Evolutionary conservation across 495 filamentous ascomycete genomes (phyloP).

Genomic region (Pseudoneurospora amorphoporcata): DNA sequence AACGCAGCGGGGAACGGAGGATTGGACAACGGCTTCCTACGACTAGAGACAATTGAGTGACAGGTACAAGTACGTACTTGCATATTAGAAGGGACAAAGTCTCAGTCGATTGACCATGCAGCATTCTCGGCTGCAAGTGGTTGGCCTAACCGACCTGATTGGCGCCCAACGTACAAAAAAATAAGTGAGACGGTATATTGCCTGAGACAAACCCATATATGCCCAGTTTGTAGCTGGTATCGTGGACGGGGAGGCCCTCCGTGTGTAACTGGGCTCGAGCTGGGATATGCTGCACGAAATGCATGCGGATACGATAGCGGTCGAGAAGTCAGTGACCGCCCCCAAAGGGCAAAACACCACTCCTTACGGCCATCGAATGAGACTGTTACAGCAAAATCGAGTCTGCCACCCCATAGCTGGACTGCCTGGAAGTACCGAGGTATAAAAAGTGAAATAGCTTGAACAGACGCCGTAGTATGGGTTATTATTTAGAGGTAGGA

Average conservation of each 20-base stretch:
- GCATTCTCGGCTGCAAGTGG: not conserved
- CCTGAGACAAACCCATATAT: not conserved
- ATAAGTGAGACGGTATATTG: not conserved
- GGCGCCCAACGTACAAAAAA: not conserved
- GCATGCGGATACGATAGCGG: slow-evolving; percentile 5
- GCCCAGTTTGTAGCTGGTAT: not conserved
- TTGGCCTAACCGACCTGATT: not conserved
- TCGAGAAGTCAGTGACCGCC: slow-evolving; percentile 35
- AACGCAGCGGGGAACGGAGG: not conserved
- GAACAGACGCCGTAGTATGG: not conserved
- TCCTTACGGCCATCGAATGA: not conserved
- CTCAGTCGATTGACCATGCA: not conserved
- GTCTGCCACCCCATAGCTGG: not conserved
- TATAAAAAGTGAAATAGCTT: not conserved
- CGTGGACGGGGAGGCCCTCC: not conserved
- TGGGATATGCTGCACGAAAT: slow-evolving; percentile 9
- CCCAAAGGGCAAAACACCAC: slow-evolving; percentile 24
- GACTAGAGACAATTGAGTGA: not conserved
- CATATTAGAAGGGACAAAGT: not conserved
- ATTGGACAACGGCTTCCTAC: not conserved
- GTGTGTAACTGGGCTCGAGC: not conserved
- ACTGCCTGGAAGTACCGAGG: not conserved
- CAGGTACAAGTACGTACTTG: not conserved
- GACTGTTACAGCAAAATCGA: not conserved
- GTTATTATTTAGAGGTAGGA: not conserved